Percentiles rank a stretch among this genome's conserved stretches.
These are phyloP conservation scores for Wickerhamomyces canadensis DNA, from an alignment of 805 yeast species.

Conservation along the genomic window DNA sequence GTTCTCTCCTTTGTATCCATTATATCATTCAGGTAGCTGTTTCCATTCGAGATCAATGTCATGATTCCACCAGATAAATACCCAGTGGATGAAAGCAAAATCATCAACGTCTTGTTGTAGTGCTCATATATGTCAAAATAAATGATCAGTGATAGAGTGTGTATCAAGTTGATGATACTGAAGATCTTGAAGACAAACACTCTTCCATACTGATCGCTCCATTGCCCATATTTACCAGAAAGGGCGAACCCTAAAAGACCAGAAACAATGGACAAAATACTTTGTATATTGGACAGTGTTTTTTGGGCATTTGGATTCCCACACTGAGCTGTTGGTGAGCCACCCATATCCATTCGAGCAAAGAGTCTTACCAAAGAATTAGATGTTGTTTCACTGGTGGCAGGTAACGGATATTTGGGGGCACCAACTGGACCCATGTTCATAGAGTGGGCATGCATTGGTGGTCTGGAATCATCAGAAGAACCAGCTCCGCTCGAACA, in stretches of 20 bases:
- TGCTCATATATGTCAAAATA: constrained; percentile 8
- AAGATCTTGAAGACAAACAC: constrained; percentile 17
- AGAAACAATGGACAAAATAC: constrained; percentile 13
- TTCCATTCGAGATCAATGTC: constrained; percentile 21
- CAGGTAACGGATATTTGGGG: no score
- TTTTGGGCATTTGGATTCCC: constrained; percentile 10
- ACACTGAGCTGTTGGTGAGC: constrained; percentile 3
- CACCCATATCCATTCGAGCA: constrained; percentile 13
- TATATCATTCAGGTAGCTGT: constrained; percentile 20
- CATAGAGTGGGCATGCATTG: no score
- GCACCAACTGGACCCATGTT: no score
- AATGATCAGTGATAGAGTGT: constrained; percentile 8
- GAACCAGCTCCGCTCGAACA: no score
- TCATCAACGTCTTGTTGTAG: constrained; percentile 8
- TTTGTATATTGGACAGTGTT: constrained; percentile 14
- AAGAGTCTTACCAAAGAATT: no score
- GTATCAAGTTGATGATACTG: constrained; percentile 11
- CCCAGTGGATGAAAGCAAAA: constrained; percentile 10
- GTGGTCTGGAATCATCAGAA: no score
- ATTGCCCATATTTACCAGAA: constrained; percentile 21
- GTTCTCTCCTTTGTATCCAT: constrained; percentile 12
- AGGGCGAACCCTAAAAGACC: constrained; percentile 17
- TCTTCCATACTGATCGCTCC: constrained; percentile 20
- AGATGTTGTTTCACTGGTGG: no score
- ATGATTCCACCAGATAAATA: constrained; percentile 19